Conservation (phyloP, 352 stramenopile species). For the Phytophthora fragariaefolia region DNA sequence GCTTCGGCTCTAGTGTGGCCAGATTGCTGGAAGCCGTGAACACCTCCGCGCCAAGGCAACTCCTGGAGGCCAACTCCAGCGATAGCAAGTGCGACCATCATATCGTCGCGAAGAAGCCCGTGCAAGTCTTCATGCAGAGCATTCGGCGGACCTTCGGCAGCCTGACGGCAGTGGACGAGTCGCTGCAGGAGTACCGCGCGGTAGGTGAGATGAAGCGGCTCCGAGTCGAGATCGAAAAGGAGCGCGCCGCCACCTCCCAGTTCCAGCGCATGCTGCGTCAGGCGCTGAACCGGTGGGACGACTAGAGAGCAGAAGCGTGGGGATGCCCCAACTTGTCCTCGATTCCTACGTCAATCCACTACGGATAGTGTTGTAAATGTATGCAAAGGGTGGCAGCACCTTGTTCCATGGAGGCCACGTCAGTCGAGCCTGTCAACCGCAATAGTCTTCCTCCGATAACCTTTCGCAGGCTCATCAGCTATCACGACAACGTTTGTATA, state of each 20-base stretch:
- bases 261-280: constrained; percentile 71
- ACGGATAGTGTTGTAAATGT: constrained; percentile 1
- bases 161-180: constrained; percentile 16
- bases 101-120: constrained; percentile 16
- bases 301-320: constrained; percentile 27
- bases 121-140: constrained; percentile 42
- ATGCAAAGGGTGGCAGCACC: background rate
- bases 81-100: constrained; percentile 7
- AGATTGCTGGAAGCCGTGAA: constrained; percentile 19
- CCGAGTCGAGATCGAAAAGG: constrained; percentile 58
- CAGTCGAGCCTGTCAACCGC: no score
- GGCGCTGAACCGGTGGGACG: constrained; percentile 57
- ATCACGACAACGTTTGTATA: no score
- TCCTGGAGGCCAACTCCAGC: background rate
- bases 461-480: no score
- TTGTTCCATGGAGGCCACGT: background rate
- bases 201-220: constrained; percentile 53
- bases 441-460: no score
- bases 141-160: constrained; percentile 51
- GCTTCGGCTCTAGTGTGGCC: constrained; percentile 21
- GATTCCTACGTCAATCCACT: background rate
- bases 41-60: background rate
- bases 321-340: no score
- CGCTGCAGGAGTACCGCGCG: constrained; percentile 33
- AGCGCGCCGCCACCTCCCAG: constrained; percentile 48